Percentiles rank a stretch among this genome's conserved stretches.
These are phyloP conservation scores for Tuber aestivum DNA, from an alignment of 495 filamentous ascomycete genomes.

Conservation along the genomic window DNA sequence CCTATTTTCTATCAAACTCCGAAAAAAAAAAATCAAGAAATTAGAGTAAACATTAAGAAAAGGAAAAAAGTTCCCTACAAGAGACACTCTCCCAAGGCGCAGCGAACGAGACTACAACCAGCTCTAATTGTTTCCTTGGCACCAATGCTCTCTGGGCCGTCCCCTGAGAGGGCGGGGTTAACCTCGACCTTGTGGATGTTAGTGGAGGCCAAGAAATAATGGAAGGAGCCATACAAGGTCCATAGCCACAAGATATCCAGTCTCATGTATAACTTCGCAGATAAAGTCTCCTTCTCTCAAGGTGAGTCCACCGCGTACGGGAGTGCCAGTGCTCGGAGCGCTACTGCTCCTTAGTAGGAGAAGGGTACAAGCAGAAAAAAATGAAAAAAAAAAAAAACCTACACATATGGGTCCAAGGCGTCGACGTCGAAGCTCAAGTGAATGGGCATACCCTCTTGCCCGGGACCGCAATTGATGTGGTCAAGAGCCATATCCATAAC, in stretches of 20 bases:
- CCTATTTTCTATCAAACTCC: conserved; percentile 2
- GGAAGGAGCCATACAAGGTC: conserved; percentile 59
- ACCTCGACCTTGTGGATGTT: conserved; percentile 60
- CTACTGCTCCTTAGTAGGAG: conserved; percentile 32
- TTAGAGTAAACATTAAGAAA: background rate
- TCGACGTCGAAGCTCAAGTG: conserved; percentile 98
- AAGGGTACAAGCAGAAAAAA: conserved; percentile 40
- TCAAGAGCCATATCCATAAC: conserved; percentile 97
- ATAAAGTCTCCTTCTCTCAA: conserved; percentile 96
- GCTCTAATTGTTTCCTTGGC: conserved; percentile 83
- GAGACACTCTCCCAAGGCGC: conserved; percentile 84
- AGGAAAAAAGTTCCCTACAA: conserved; percentile 49
- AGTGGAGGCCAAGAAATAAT: background rate
- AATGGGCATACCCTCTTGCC: conserved; percentile 73
- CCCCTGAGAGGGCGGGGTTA: conserved; percentile 70
- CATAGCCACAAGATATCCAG: conserved; percentile 81
- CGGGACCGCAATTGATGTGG: conserved; percentile 54
- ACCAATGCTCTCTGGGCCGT: conserved; percentile 50
- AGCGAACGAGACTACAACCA: conserved; percentile 83
- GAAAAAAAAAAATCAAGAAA: background rate
- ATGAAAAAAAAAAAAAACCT: background rate
- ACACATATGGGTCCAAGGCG: conserved; percentile 77
- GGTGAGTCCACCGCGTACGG: conserved; percentile 90
- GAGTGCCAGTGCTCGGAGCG: conserved; percentile 93
- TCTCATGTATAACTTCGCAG: conserved; percentile 91